Evolutionary conservation across 495 filamentous ascomycete genomes (phyloP).

Genomic region (Tuber microsphaerosporum): DNA sequence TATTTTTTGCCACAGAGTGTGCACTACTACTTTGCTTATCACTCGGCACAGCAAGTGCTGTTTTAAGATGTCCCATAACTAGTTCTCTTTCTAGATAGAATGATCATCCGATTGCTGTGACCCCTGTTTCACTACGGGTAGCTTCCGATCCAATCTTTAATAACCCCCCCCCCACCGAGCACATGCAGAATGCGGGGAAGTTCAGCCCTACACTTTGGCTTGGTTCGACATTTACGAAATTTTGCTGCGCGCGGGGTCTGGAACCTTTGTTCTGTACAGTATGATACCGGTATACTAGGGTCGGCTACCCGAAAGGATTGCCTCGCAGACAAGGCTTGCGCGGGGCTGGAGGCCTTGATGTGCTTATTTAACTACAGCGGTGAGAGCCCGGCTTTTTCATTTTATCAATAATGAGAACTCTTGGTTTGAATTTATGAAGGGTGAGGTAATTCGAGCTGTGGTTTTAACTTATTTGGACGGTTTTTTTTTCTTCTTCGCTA

Average conservation of each 20-base stretch:
- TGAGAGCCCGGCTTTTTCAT: background rate
- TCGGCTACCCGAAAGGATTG: background rate
- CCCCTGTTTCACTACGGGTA: no score
- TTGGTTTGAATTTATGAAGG: background rate
- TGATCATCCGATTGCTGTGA: no score
- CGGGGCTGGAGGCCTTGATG: background rate
- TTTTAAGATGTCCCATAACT: no score
- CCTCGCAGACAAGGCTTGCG: background rate
- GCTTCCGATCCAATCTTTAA: no score
- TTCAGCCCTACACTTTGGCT: background rate
- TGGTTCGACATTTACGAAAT: background rate
- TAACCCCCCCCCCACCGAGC: no score
- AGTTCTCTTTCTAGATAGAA: no score
- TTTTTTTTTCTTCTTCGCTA: background rate
- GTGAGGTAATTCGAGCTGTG: background rate
- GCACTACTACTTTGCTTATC: no score
- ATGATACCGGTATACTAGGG: no score
- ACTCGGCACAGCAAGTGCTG: no score
- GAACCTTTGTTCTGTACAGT: background rate
- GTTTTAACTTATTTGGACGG: background rate
- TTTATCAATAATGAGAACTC: background rate
- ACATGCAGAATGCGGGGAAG: background rate
- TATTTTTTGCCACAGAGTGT: no score
- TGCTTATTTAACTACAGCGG: background rate
- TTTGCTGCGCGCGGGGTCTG: background rate